Base-by-base conservation (phyloP, 2,329 filamentous ascomycete genomes). In the Alternaria panax region DNA sequence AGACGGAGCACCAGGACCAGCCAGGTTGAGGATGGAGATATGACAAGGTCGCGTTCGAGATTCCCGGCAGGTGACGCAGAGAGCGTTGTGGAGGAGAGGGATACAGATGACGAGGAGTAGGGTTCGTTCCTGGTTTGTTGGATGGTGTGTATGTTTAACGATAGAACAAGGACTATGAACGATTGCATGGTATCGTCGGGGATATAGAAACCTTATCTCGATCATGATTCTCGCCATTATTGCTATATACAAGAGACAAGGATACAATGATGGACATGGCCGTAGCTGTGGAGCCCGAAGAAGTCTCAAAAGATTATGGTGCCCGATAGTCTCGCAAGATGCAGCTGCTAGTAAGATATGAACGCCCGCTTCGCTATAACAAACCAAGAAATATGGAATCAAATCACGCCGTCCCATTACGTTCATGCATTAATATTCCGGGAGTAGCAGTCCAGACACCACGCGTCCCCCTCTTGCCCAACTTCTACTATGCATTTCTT, bases 401-500 rank as follows among this genome's bases (percentile, higher is more conserved):
- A 53, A 36, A 22, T 2, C 7, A 47, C 22, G 7, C 40, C 20
- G 18, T n/a, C 18, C 22, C 41, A 16, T 36, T 16, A 3, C 1
- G 20, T 18, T 64, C 57, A 70, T 9, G 62, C 63, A 25, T 68
- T 75, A 22, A 72, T 62, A 9, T 64, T 64, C 16, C 65, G 60
- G 14, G 67, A 63, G 51, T 74, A 79, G 64, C 89, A 91, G 1
- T 87, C 87, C 47, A 90, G 75, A 68, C 89, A 92, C 59, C 87
- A 84, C 5, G 90, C 84, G 47, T 91, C 88, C 25, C 89, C 89
- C 53, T 90, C 85, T 20, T 79, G 69, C 0, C 88, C 88, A 24
- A 81, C 82, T 72, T 92, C 89, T 3, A 90, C 83, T 71, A 88
- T 91, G 76, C 89, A 92, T 18, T 84, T 82, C 70, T 88, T 90